Evolutionary conservation across 208 protist species (phyloP).

Genomic region (Acanthamoeba triangularis): DNA sequence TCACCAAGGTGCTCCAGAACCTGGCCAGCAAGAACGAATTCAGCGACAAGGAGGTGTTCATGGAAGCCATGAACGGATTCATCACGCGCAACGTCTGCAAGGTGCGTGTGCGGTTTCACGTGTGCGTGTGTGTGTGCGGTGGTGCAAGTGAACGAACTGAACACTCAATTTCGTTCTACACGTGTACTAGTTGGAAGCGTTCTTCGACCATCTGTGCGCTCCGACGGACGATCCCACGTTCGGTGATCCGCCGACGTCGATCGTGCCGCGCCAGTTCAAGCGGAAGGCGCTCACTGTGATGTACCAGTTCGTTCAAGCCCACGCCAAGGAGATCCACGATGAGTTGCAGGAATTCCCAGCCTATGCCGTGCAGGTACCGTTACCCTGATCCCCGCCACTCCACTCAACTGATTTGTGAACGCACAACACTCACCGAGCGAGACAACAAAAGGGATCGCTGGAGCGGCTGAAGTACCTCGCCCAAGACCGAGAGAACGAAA

Average conservation of each 20-base stretch:
- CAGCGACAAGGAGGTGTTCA: slow-evolving; percentile 83
- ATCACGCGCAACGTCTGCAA: slow-evolving; percentile 78
- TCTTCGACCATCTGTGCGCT: background rate
- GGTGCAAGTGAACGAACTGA: background rate
- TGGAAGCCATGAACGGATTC: slow-evolving; percentile 85
- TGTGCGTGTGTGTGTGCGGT: background rate
- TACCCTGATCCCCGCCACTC: too few relatives aligned
- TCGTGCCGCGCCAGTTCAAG: slow-evolving; percentile 48
- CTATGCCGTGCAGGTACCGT: background rate
- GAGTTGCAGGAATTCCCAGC: slow-evolving; percentile 40
- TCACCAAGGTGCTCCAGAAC: slow-evolving; percentile 87
- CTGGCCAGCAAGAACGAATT: slow-evolving; percentile 85
- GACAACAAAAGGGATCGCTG: background rate
- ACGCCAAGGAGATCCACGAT: background rate
- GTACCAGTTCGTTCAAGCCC: slow-evolving; percentile 18
- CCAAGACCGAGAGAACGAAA: background rate
- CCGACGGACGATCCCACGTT: background rate
- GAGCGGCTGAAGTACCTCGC: slow-evolving; percentile 15
- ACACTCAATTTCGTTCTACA: too few relatives aligned
- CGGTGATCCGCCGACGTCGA: slow-evolving; percentile 53
- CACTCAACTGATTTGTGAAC: background rate
- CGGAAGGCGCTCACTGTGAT: background rate
- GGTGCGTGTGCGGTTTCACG: too few relatives aligned
- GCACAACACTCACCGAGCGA: background rate
- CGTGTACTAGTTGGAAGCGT: background rate